These are phyloP conservation scores for Myriosclerotinia curreyana DNA, from an alignment of 2,329 filamentous ascomycete species.

Conservation along the genomic window DNA sequence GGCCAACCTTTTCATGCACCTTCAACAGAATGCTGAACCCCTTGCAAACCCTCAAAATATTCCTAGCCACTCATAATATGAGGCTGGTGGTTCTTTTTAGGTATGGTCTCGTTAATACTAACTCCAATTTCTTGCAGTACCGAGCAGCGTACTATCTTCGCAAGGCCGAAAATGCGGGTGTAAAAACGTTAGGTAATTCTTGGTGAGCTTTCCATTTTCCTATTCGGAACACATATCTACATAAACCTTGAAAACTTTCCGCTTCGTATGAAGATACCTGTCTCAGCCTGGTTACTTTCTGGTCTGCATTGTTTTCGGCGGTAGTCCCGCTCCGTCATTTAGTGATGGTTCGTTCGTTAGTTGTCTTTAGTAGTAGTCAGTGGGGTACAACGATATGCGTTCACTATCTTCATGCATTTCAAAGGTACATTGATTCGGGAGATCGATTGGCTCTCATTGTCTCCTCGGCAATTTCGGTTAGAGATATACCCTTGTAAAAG, in stretches of 20 bases:
- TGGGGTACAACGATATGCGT: conserved; percentile 20
- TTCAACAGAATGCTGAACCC: conserved; percentile 19
- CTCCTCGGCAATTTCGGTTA: conserved; percentile 21
- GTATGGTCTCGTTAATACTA: conserved; percentile 7
- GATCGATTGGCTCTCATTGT: conserved; percentile 18
- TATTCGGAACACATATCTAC: neutral
- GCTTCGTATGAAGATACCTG: conserved; percentile 15
- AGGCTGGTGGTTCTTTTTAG: conserved; percentile 44
- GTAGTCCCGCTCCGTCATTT: conserved; percentile 24
- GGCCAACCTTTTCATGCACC: conserved; percentile 30
- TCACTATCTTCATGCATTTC: conserved; percentile 9
- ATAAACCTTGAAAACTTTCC: neutral
- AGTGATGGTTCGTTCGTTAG: conserved; percentile 23
- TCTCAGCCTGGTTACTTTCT: conserved; percentile 4
- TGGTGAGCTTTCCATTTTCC: conserved; percentile 62
- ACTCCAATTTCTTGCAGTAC: conserved; percentile 51
- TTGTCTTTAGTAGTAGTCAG: conserved; percentile 23
- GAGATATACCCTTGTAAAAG: conserved; percentile 9
- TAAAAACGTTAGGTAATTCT: conserved; percentile 87
- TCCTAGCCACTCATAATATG: conserved; percentile 40
- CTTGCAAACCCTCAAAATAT: conserved; percentile 29
- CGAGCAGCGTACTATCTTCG: conserved; percentile 86
- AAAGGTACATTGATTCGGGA: conserved; percentile 15
- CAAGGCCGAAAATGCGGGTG: conserved; percentile 81
- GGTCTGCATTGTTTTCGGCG: conserved; percentile 14